phyloP scores from a whole-genome alignment of 371 early-diverging fungal species.

The Saksenaea vasiformis region DNA sequence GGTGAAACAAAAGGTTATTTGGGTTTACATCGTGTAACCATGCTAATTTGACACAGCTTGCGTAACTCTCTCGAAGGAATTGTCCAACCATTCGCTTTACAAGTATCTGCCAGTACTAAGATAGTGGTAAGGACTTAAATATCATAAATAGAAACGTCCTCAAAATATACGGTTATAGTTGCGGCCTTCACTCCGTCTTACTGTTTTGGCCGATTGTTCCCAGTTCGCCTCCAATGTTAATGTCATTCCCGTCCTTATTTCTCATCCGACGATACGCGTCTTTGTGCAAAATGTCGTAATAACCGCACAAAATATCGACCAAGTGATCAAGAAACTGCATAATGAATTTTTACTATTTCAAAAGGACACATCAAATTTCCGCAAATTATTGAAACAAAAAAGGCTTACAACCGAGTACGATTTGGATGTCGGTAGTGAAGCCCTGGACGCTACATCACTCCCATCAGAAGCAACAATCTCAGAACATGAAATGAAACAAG shows the following conservation, averaged over 20 bases:
- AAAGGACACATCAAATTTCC: constrained; percentile 55
- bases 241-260: constrained; percentile 55
- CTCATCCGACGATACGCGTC: constrained; percentile 69
- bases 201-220: constrained; percentile 77
- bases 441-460: constrained; percentile 30
- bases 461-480: neutral
- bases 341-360: constrained; percentile 65
- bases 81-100: constrained; percentile 50
- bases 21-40: constrained; percentile 9
- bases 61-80: constrained; percentile 43
- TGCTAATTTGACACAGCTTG: constrained; percentile 21
- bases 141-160: neutral
- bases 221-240: constrained; percentile 69
- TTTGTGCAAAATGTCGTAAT: constrained; percentile 68
- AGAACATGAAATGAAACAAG: neutral
- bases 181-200: constrained; percentile 60
- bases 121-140: constrained; percentile 28
- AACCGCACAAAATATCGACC: constrained; percentile 50
- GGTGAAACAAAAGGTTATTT: neutral
- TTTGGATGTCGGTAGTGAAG: constrained; percentile 52
- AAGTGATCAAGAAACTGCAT: constrained; percentile 55
- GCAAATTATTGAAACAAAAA: constrained; percentile 46
- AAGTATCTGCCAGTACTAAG: constrained; percentile 32
- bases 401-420: constrained; percentile 47
- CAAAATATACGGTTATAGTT: constrained; percentile 17